Evolutionary conservation across 2,329 filamentous ascomycete species (phyloP).

Genomic region (Arthrobotrys entomopaga): DNA sequence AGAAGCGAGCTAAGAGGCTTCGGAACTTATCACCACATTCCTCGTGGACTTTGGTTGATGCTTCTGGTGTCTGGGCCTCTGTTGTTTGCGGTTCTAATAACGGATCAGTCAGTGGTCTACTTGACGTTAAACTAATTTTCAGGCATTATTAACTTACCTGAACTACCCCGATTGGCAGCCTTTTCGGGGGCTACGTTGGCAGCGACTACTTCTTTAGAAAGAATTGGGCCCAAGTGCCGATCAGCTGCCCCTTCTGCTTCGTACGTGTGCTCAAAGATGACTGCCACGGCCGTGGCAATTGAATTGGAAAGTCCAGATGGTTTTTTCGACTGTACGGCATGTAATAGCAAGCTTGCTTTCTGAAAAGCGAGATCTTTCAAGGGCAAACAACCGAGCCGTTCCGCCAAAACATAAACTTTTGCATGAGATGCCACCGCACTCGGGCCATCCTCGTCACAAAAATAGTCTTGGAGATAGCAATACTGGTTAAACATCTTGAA

Average conservation of each 20-base stretch:
- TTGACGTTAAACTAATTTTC: too few relatives aligned
- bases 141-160: too few relatives aligned
- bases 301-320: neutral
- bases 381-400: constrained; percentile 17
- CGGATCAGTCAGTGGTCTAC: too few relatives aligned
- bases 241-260: neutral
- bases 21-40: constrained; percentile 14
- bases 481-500: constrained; percentile 33
- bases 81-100: too few relatives aligned
- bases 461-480: constrained; percentile 36
- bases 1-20: constrained; percentile 18
- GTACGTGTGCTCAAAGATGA: constrained; percentile 27
- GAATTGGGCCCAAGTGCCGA: too few relatives aligned
- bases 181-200: too few relatives aligned
- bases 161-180: too few relatives aligned
- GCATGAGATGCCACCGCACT: constrained; percentile 8
- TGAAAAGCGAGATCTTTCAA: constrained; percentile 23
- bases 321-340: neutral
- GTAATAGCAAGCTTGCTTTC: neutral
- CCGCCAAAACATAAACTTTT: constrained; percentile 26
- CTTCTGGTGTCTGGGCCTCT: too few relatives aligned
- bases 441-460: neutral
- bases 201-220: too few relatives aligned
- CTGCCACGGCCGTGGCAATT: neutral
- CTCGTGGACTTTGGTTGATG: too few relatives aligned